Evolutionary conservation across 371 early-diverging fungal species (phyloP).

Genomic region (Blyttiomyces sp.): DNA sequence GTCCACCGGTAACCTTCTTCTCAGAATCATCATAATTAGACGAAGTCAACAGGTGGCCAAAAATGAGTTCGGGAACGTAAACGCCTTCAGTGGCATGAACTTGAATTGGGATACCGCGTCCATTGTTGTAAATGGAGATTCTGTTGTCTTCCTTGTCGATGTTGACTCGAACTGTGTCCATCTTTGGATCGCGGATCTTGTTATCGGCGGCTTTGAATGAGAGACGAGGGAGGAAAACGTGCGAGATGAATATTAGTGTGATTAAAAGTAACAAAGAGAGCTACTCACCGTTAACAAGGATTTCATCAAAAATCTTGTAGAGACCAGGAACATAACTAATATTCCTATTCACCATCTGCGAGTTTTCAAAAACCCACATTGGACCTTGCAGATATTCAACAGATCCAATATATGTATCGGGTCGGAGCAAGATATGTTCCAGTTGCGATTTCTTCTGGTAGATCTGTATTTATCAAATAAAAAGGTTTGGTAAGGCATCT

Average conservation of each 20-base stretch:
- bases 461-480: slow-evolving; percentile 68
- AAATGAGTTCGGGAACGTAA: slow-evolving; percentile 99
- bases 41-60: slow-evolving; percentile 98
- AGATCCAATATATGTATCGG: slow-evolving; percentile 99
- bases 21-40: slow-evolving; percentile 99
- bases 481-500: background rate
- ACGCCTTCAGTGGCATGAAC: slow-evolving; percentile 92
- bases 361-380: slow-evolving; percentile 71
- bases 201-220: slow-evolving; percentile 35
- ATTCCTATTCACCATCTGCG: slow-evolving; percentile 67
- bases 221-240: background rate
- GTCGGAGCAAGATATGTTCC: slow-evolving; percentile 98
- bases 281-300: slow-evolving; percentile 88
- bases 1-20: slow-evolving; percentile 98
- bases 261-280: background rate
- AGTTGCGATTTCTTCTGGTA: slow-evolving; percentile 99
- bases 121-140: slow-evolving; percentile 96
- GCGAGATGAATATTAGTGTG: background rate
- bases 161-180: slow-evolving; percentile 90
- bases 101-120: slow-evolving; percentile 96
- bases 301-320: slow-evolving; percentile 99
- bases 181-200: slow-evolving; percentile 81
- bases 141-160: slow-evolving; percentile 79
- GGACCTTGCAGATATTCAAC: slow-evolving; percentile 79
- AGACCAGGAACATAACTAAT: slow-evolving; percentile 95